Base-by-base conservation (phyloP, 306 rosid species). In the Cucurbita argyrosperma region DNA sequence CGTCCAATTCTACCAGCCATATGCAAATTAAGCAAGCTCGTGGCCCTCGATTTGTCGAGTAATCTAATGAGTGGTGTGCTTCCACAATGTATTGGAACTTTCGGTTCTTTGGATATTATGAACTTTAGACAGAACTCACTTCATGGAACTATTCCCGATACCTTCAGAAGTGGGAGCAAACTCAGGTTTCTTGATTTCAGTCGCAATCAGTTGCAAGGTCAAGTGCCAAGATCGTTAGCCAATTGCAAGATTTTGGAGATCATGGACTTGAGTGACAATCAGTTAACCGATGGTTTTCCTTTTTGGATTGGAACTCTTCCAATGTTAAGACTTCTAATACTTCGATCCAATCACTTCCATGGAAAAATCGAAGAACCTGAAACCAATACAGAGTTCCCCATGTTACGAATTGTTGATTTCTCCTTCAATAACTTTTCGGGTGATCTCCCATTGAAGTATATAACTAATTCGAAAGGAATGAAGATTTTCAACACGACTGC, bases 131-230 rank as follows among this genome's bases (percentile, higher is more conserved):
- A 35, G 38, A 47, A 10, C 68, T 23, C 7, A 5, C 2, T 16
- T 70, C 60, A 14, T 4, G 38, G 62, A 1, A 78, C 77, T 38
- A 3, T 50, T 37, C 26, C 59, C 0, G 39, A 8, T 50, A 35
- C 50, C 40, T 18, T 66, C 72, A 45, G 5, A 66, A 66, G 6
- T 11, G 72, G 72, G 15, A 66, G 7, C 54, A 42, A 11, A 13
- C 52, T 79, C 10, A 21, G 5, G 71, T 15, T 19, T 14, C 23
- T 79, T 21, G 85, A 82, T 51, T 45, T 82, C 0, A 79, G 85
- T 54, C 19, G 76, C 3, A 82, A 82, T 15, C 19, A 58, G 58
- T 52, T 82, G 11, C 37, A 66, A 55, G 82, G 80, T 26, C 58
- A 39, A 78, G 16, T 75, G 7, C 82, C 80, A 47, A 47, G 77